These are phyloP conservation scores for Lactarius deliciosus DNA, from an alignment of 768 basidiomycete species.

Conservation along the genomic window DNA sequence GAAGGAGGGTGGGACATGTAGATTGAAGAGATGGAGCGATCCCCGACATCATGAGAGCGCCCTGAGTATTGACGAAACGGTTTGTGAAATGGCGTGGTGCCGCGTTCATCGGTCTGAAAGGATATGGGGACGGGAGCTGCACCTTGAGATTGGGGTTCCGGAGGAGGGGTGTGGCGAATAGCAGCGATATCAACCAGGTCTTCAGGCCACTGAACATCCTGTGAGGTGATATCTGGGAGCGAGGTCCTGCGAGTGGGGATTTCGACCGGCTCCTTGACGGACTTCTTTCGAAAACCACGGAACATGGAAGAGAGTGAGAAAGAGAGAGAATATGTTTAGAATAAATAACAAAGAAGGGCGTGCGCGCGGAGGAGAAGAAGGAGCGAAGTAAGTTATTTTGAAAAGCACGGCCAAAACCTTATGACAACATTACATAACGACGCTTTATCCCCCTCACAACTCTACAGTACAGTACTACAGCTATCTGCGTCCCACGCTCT, in stretches of 20 bases:
- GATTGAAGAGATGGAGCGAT: conserved; percentile 60
- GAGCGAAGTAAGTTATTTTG: not conserved
- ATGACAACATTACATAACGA: conserved; percentile 22
- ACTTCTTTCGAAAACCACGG: conserved; percentile 65
- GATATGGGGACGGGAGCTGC: conserved; percentile 70
- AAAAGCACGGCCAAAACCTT: conserved; percentile 15
- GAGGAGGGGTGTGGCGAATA: conserved; percentile 48
- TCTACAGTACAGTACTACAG: conserved; percentile 14
- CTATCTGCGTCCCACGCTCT: not conserved
- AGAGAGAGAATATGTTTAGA: conserved; percentile 14
- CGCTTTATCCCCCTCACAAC: not conserved
- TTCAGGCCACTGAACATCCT: conserved; percentile 83
- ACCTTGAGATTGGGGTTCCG: conserved; percentile 52
- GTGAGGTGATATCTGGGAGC: conserved; percentile 71
- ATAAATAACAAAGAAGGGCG: conserved; percentile 8
- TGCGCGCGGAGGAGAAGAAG: conserved; percentile 3
- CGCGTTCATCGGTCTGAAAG: conserved; percentile 51
- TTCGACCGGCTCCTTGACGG: conserved; percentile 50
- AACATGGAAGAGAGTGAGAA: conserved; percentile 51
- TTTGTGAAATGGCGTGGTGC: conserved; percentile 78
- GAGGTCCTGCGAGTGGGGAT: conserved; percentile 64
- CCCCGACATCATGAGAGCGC: conserved; percentile 44
- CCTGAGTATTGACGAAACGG: conserved; percentile 54
- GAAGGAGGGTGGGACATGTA: conserved; percentile 66
- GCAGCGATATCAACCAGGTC: conserved; percentile 72